Conservation (phyloP, 2,329 filamentous ascomycete species). For the Sporothrix schenckii region DNA sequence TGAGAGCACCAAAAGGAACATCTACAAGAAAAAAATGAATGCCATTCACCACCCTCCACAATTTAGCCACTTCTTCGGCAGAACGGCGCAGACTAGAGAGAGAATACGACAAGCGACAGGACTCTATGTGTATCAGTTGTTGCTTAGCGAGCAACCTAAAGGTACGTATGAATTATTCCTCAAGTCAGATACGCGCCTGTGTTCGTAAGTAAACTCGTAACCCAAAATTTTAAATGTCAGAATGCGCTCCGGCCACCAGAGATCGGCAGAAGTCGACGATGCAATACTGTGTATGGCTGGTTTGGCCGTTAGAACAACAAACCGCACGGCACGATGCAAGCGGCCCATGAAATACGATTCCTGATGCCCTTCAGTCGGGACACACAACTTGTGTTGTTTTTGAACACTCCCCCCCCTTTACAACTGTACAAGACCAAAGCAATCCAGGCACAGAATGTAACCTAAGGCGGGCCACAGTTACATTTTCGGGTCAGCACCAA, state of each 20-base stretch:
- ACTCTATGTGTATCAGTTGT: too few relatives aligned
- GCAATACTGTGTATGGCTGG: neutral
- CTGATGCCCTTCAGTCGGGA: neutral
- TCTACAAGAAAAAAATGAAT: neutral
- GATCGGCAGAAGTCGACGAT: constrained; percentile 18
- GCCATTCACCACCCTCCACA: neutral
- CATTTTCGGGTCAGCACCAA: constrained; percentile 16
- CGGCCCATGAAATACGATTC: neutral
- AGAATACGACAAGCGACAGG: neutral
- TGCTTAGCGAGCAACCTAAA: neutral
- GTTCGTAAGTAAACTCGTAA: neutral
- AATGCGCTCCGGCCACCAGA: neutral
- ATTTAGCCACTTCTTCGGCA: constrained; percentile 6
- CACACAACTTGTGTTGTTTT: constrained; percentile 9
- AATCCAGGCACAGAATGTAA: constrained; percentile 24
- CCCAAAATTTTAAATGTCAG: constrained; percentile 1
- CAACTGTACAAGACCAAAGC: neutral
- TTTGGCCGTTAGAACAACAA: constrained; percentile 5
- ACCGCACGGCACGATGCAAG: constrained; percentile 6
- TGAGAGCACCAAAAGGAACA: neutral
- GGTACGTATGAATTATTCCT: neutral
- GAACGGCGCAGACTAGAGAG: constrained; percentile 7
- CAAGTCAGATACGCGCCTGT: neutral
- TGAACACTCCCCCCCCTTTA: neutral
- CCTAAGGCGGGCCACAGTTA: constrained; percentile 20